Conservation (phyloP, 2,329 filamentous ascomycete species). For the Bipolaris bicolor region DNA sequence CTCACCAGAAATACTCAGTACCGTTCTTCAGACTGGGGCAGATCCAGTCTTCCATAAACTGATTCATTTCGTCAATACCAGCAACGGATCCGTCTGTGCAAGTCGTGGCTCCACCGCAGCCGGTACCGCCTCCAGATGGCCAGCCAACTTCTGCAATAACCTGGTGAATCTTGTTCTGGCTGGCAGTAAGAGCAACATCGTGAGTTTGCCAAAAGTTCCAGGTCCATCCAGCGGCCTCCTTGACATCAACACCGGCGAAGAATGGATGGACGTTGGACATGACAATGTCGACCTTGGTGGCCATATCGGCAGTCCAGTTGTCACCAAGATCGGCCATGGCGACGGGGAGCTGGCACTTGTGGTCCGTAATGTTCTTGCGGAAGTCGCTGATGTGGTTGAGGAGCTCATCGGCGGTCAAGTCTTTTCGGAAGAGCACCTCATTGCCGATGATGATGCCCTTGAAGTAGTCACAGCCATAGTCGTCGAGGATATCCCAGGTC, state of each 20-base stretch:
- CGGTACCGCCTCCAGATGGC: slow-evolving; percentile 81
- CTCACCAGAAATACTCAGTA: slow-evolving; percentile 91
- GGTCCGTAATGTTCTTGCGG: slow-evolving; percentile 68
- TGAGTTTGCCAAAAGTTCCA: slow-evolving; percentile 78
- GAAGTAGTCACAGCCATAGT: slow-evolving; percentile 60
- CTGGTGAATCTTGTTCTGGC: slow-evolving; percentile 62
- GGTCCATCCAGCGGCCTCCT: slow-evolving; percentile 78
- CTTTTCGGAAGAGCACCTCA: slow-evolving; percentile 66
- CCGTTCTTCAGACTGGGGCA: slow-evolving; percentile 79
- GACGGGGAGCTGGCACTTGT: slow-evolving; percentile 73
- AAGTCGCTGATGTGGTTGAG: slow-evolving; percentile 70
- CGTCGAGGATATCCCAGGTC: slow-evolving; percentile 82
- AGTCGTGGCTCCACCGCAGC: slow-evolving; percentile 66
- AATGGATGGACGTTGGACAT: slow-evolving; percentile 99
- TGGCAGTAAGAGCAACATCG: slow-evolving; percentile 67
- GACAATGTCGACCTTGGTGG: slow-evolving; percentile 76
- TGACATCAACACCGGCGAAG: slow-evolving; percentile 78
- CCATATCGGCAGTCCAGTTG: slow-evolving; percentile 78
- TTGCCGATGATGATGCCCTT: slow-evolving; percentile 69
- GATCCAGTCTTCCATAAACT: slow-evolving; percentile 85
- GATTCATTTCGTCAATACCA: slow-evolving; percentile 79
- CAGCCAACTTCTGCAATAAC: slow-evolving; percentile 92
- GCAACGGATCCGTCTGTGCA: slow-evolving; percentile 77
- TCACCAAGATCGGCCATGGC: slow-evolving; percentile 89
- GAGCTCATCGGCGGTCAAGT: slow-evolving; percentile 71